Conservation (phyloP, 768 basidiomycete species). For the Tubosaeta brunneosetosa region DNA sequence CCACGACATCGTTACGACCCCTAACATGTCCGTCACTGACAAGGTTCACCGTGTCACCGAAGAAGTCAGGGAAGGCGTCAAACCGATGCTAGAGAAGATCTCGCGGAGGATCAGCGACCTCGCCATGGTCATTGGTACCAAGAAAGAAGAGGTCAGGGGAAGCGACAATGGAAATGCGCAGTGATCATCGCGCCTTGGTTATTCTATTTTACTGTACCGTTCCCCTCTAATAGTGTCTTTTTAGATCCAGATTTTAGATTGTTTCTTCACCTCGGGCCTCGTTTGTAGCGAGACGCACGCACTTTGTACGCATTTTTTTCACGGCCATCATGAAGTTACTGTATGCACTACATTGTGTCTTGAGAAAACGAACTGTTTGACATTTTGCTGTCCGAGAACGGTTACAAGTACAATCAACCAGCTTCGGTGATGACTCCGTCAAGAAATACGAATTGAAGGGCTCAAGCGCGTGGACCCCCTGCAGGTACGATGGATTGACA, state of each 20-base stretch:
- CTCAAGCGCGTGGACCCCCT: background rate
- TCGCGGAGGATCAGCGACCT: slow-evolving; percentile 36
- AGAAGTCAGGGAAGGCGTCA: slow-evolving; percentile 58
- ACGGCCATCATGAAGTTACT: slow-evolving; percentile 7
- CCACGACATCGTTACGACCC: slow-evolving; percentile 44
- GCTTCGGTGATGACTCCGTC: background rate
- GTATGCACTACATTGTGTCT: slow-evolving; percentile 16
- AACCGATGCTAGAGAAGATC: slow-evolving; percentile 54
- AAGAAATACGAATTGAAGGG: slow-evolving; percentile 6
- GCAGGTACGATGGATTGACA: slow-evolving; percentile 5
- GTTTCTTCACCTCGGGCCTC: slow-evolving; percentile 7
- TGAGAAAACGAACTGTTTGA: background rate
- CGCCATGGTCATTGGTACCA: slow-evolving; percentile 22
- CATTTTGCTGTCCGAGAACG: background rate
- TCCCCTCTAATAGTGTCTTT: slow-evolving; percentile 6
- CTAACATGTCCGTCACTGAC: slow-evolving; percentile 56
- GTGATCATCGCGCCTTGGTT: slow-evolving; percentile 2
- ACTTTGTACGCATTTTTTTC: slow-evolving; percentile 20
- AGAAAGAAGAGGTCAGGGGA: slow-evolving; percentile 23
- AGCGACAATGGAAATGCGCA: slow-evolving; percentile 9
- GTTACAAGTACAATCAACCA: slow-evolving; percentile 4
- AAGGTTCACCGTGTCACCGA: slow-evolving; percentile 53
- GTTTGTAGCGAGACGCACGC: slow-evolving; percentile 15
- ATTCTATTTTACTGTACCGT: slow-evolving; percentile 7
- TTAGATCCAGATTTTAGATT: slow-evolving; percentile 28